These are phyloP conservation scores for Chytridium lagenaria DNA, from an alignment of 371 early-diverging fungal genomes.

Conservation along the genomic window DNA sequence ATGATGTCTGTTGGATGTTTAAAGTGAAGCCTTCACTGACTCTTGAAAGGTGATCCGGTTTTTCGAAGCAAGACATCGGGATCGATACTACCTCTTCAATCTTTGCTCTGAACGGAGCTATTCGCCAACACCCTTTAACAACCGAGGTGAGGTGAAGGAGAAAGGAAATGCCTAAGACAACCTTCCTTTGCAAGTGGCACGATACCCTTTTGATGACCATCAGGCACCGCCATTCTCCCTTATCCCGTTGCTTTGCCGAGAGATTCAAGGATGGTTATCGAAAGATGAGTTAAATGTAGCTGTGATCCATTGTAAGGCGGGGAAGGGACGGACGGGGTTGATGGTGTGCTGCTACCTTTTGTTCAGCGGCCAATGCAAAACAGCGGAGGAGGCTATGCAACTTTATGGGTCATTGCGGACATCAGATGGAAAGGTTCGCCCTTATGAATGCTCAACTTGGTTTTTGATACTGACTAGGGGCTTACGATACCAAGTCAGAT, in stretches of 20 bases:
- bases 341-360: constrained; percentile 69
- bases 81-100: constrained; percentile 73
- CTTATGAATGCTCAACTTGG: constrained; percentile 2
- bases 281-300: constrained; percentile 57
- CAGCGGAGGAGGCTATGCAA: constrained; percentile 61
- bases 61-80: constrained; percentile 61
- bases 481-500: constrained; percentile 72
- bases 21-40: background rate
- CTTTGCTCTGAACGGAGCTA: constrained; percentile 56
- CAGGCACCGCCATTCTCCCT: constrained; percentile 68
- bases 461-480: constrained; percentile 50
- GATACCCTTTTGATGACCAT: constrained; percentile 72
- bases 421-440: constrained; percentile 46
- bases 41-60: constrained; percentile 53
- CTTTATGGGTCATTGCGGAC: constrained; percentile 65
- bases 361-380: constrained; percentile 47
- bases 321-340: constrained; percentile 79
- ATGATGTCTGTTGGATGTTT: constrained; percentile 54
- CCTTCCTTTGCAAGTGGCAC: constrained; percentile 41
- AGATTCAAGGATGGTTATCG: constrained; percentile 65
- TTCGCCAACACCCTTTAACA: constrained; percentile 30
- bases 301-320: constrained; percentile 80
- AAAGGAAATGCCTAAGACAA: background rate
- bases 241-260: constrained; percentile 62
- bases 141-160: constrained; percentile 21